These are phyloP conservation scores for Penicillium griseofulvum DNA, from an alignment of 2,329 filamentous ascomycete species.

Conservation along the genomic window DNA sequence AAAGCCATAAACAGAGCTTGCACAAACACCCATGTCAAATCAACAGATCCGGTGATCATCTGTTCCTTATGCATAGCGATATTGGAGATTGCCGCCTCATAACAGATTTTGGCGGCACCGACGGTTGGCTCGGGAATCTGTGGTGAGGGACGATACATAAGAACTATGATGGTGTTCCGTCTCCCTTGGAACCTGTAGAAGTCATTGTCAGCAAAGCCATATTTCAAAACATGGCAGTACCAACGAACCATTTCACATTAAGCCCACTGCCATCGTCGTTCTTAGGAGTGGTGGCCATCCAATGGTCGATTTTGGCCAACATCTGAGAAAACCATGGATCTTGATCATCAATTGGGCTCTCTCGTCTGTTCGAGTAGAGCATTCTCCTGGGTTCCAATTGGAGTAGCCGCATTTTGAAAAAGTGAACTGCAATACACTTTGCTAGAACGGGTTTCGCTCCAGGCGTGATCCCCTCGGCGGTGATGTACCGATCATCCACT, in stretches of 20 bases:
- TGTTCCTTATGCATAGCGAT: conserved; percentile 78
- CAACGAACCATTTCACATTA: conserved; percentile 73
- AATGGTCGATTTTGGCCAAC: conserved; percentile 72
- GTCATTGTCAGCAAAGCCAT: neutral
- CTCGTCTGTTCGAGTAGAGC: conserved; percentile 79
- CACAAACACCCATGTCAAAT: conserved; percentile 92
- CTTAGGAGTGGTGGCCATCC: conserved; percentile 73
- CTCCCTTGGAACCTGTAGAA: conserved; percentile 59
- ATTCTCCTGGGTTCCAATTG: conserved; percentile 85
- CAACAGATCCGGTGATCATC: conserved; percentile 70
- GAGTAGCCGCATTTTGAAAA: conserved; percentile 83
- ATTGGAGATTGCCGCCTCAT: conserved; percentile 76
- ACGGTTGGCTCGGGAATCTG: conserved; percentile 83
- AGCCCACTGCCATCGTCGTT: conserved; percentile 67
- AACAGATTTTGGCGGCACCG: conserved; percentile 76
- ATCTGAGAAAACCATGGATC: conserved; percentile 87
- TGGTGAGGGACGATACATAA: conserved; percentile 85
- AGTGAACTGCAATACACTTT: conserved; percentile 88
- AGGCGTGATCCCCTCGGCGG: conserved; percentile 67
- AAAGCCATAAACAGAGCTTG: conserved; percentile 86
- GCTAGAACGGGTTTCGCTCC: conserved; percentile 70
- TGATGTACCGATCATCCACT: conserved; percentile 81
- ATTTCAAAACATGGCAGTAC: neutral
- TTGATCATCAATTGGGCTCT: conserved; percentile 71
- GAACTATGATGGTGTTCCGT: conserved; percentile 84